Percentiles rank a stretch among this genome's conserved stretches.
phyloP scores from a whole-genome alignment of 148 eudicot species.

The Cornus florida region DNA sequence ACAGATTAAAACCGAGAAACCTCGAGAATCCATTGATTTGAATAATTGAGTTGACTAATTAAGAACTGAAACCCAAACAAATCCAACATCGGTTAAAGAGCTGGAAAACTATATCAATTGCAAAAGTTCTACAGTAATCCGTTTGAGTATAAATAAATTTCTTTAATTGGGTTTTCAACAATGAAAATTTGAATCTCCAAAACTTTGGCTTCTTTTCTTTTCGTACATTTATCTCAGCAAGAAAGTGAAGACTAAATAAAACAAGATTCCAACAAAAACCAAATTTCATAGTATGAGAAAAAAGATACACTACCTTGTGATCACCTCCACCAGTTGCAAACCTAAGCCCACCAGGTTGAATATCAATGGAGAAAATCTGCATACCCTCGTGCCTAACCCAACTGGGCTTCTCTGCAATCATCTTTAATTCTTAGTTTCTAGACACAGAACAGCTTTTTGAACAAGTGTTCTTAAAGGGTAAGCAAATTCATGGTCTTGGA shows the following conservation, averaged over 20 bases:
- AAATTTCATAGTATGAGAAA: neutral
- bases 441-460: neutral
- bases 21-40: neutral
- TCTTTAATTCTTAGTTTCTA: constrained; percentile 19
- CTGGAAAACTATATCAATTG: neutral
- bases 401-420: constrained; percentile 94
- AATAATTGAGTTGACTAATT: neutral
- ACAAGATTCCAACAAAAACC: neutral
- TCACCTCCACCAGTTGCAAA: constrained; percentile 99
- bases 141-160: neutral
- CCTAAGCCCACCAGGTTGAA: constrained; percentile 87
- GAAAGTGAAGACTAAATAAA: neutral
- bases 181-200: neutral
- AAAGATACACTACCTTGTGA: constrained; percentile 63
- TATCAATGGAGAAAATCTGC: constrained; percentile 95
- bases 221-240: neutral
- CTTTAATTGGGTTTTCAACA: neutral
- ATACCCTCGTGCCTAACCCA: constrained; percentile 89
- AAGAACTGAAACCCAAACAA: neutral
- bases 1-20: neutral
- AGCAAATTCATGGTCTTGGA: neutral
- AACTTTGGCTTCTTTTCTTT: neutral
- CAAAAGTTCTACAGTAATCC: neutral
- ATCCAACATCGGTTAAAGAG: neutral
- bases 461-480: neutral